These are phyloP conservation scores for Stephanodiscus triporus DNA, from an alignment of 108 stramenopile species.

Conservation along the genomic window DNA sequence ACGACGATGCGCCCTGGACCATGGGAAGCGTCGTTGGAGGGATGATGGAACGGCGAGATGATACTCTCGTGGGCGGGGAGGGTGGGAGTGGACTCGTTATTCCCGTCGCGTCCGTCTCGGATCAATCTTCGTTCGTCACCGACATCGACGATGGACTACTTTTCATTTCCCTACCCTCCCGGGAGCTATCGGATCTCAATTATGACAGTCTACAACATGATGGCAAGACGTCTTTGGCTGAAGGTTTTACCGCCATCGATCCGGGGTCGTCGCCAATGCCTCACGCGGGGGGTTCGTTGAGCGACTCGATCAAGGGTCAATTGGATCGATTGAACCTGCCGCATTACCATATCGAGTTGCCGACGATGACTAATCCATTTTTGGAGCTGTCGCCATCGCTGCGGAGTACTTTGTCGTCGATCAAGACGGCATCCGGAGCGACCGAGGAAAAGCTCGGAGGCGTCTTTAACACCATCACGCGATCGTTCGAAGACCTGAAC, in stretches of 20 bases:
- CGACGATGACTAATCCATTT: not conserved
- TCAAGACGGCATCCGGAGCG: not conserved
- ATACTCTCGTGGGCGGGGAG: too few species aligned
- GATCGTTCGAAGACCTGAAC: not conserved
- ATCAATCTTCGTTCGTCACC: not conserved
- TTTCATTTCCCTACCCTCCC: not conserved
- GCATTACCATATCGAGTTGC: not conserved
- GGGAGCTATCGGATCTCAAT: not conserved
- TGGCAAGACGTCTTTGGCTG: not conserved
- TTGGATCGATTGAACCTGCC: slow-evolving; percentile 2
- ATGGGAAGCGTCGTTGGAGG: too few species aligned
- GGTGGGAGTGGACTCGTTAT: too few species aligned
- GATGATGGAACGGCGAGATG: too few species aligned
- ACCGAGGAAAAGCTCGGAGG: not conserved
- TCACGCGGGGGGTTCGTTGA: not conserved
- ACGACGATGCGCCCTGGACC: too few species aligned
- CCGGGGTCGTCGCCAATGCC: not conserved
- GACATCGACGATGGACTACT: not conserved
- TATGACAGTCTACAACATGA: not conserved
- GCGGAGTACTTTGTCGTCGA: not conserved
- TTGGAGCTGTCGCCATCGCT: not conserved
- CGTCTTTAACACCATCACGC: not conserved
- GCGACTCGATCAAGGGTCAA: not conserved
- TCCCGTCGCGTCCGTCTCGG: not conserved
- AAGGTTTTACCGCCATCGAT: not conserved